Base-by-base conservation (phyloP, 768 basidiomycete species). In the Pulveroboletus frians region DNA sequence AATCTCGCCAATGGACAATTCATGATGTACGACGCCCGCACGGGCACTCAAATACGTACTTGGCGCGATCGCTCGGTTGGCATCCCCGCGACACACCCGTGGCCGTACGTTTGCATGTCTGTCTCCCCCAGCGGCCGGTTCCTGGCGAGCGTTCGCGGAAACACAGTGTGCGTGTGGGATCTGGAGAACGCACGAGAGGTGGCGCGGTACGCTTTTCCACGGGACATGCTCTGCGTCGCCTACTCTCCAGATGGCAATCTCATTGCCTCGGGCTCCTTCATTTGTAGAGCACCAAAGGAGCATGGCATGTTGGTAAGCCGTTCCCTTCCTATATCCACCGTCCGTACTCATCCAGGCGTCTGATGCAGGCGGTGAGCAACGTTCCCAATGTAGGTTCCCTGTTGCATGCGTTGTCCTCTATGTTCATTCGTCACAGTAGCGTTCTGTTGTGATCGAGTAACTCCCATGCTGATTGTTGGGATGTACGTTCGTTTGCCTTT, bases 1-100 rank as follows among this genome's bases (percentile, higher is more conserved):
- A 61, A 62, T 45, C 54, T 62, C 37, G 45, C 59, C n/a, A 62
- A 43, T 13, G 60, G 60, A 11, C 60, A 59, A 23, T 46, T 62
- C 36, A 60, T 51, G 57, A 47, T 60, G 60, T 62, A 59, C 17
- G 60, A 61, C 37, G 39, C 57, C 7, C 42, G 41, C 15, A 38
- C 49, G 4, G 59, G 59, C 44, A 36, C 44, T 8, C 59, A 59
- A 31, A 49, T 61, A 34, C 59, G 60, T 3, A 51, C 21, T 3
- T 62, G 59, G 59, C 57, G 57, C 9, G 59, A 62, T 6, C 51
- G 54, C 1, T 23, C 34, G 1, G 26, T 30, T 1, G 34, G 46
- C 4, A 10, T 23, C 11, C 18, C 42, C 9, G 17, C 60, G 8
- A 42, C 53, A 5, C 46, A 56, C n/a, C 14, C 39, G 47, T 62